Percentiles rank a stretch among this genome's conserved stretches.
Conservation (phyloP, 1,284 basidiomycete species). For the Apiotrichum akiyoshidainum region DNA sequence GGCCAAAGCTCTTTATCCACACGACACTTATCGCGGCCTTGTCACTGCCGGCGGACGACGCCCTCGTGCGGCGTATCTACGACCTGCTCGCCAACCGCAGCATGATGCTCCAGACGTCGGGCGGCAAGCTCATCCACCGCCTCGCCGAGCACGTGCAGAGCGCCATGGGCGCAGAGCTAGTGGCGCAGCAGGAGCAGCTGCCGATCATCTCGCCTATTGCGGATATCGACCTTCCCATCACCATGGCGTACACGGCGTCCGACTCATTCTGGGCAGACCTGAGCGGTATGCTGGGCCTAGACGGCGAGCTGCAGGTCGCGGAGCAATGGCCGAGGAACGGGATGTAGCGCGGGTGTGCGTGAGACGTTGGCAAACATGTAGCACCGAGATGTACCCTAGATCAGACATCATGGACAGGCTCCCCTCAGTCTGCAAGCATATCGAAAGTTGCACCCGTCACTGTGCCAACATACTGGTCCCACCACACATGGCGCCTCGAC, state of each 20-base stretch:
- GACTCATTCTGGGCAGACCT: conserved; percentile 19
- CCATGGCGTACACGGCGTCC: conserved; percentile 18
- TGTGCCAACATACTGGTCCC: too few species aligned
- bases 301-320: not conserved
- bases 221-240: conserved; percentile 10
- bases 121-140: conserved; percentile 14
- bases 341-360: too few species aligned
- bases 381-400: too few species aligned
- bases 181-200: not conserved
- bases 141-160: conserved; percentile 9
- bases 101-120: conserved; percentile 12
- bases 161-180: not conserved
- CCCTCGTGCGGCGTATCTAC: conserved; percentile 7
- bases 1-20: conserved; percentile 24
- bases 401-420: too few species aligned
- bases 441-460: too few species aligned
- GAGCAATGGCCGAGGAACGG: not conserved
- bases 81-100: conserved; percentile 10
- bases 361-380: too few species aligned
- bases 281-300: conserved; percentile 9
- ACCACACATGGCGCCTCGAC: too few species aligned
- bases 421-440: too few species aligned
- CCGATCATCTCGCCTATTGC: conserved; percentile 4
- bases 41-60: conserved; percentile 11
- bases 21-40: conserved; percentile 16